Evolutionary conservation across 768 basidiomycete species (phyloP).

Genomic region (Boletus barrowsii): DNA sequence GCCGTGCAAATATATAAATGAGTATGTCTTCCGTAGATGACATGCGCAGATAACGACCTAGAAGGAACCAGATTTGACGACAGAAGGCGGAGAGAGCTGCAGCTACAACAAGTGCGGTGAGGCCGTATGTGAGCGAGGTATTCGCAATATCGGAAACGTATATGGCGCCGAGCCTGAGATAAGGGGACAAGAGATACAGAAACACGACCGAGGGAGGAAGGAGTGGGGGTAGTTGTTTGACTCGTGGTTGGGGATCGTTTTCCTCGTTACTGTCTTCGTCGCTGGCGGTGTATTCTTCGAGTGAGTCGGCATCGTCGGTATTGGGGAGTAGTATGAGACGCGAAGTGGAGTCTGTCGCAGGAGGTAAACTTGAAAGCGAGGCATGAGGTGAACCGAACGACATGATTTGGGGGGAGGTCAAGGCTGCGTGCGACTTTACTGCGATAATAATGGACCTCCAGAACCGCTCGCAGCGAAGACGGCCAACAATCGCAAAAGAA

Average conservation of each 20-base stretch:
- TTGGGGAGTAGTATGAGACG: constrained; percentile 65
- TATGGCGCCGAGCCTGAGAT: constrained; percentile 69
- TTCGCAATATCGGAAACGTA: constrained; percentile 46
- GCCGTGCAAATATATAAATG: constrained; percentile 56
- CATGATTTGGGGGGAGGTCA: constrained; percentile 4
- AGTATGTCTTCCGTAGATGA: constrained; percentile 65
- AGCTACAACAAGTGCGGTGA: constrained; percentile 50
- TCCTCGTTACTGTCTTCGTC: constrained; percentile 42
- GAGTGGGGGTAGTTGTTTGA: constrained; percentile 35
- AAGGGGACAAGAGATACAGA: constrained; percentile 66
- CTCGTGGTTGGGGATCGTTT: constrained; percentile 2
- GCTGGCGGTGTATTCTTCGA: constrained; percentile 39
- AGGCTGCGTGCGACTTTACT: constrained; percentile 20
- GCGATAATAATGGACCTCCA: not conserved
- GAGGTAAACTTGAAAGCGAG: not conserved
- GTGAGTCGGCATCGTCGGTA: constrained; percentile 39
- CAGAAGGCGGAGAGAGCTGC: constrained; percentile 59
- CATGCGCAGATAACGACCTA: constrained; percentile 67
- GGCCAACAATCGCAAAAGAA: constrained; percentile 18
- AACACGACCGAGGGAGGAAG: constrained; percentile 58
- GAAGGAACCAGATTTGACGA: constrained; percentile 73
- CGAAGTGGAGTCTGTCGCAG: constrained; percentile 35
- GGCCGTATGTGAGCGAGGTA: constrained; percentile 46
- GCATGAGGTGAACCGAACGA: not conserved
- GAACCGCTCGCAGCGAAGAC: constrained; percentile 1